phyloP scores from a whole-genome alignment of 208 protist genomes.

The Strigomonas galati region DNA sequence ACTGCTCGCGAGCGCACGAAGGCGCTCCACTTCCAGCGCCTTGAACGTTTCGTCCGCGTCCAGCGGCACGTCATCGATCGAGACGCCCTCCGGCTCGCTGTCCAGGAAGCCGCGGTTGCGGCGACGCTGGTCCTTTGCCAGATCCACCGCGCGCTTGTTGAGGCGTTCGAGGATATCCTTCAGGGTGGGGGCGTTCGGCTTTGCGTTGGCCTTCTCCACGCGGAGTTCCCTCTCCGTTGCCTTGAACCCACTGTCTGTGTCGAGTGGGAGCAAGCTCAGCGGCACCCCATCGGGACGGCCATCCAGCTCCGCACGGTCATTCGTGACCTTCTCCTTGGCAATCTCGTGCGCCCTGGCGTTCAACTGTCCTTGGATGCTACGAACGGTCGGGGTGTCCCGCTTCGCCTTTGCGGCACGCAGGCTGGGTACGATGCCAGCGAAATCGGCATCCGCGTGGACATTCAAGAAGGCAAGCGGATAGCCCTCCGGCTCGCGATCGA shows the following conservation, averaged over 20 bases:
- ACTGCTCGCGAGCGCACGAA: slow-evolving; percentile 31
- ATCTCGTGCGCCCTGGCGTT: slow-evolving; percentile 57
- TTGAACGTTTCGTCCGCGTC: slow-evolving; percentile 48
- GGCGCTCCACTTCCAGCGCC: slow-evolving; percentile 34
- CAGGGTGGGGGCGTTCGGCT: slow-evolving; percentile 28
- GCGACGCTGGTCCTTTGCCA: slow-evolving; percentile 52
- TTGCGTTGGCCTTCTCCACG: slow-evolving; percentile 31
- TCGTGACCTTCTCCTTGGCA: slow-evolving; percentile 43
- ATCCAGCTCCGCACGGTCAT: slow-evolving; percentile 58
- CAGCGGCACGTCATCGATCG: slow-evolving; percentile 54
- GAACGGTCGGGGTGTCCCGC: slow-evolving; percentile 23
- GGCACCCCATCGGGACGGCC: slow-evolving; percentile 58
- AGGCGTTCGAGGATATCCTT: slow-evolving; percentile 38
- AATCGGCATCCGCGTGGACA: slow-evolving; percentile 50
- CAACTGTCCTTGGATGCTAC: slow-evolving; percentile 42
- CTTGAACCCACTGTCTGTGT: slow-evolving; percentile 54
- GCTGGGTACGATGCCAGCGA: slow-evolving; percentile 32
- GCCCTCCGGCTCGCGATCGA: slow-evolving; percentile 59
- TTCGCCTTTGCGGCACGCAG: slow-evolving; percentile 44
- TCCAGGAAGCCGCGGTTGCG: slow-evolving; percentile 61
- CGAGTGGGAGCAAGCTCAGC: slow-evolving; percentile 51
- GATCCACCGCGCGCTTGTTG: slow-evolving; percentile 45
- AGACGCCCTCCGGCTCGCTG: slow-evolving; percentile 62
- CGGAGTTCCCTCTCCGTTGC: slow-evolving; percentile 59
- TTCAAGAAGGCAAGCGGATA: slow-evolving; percentile 50